These are phyloP conservation scores for Fusarium sp. DNA, from an alignment of 2,329 filamentous ascomycete genomes.

Conservation along the genomic window DNA sequence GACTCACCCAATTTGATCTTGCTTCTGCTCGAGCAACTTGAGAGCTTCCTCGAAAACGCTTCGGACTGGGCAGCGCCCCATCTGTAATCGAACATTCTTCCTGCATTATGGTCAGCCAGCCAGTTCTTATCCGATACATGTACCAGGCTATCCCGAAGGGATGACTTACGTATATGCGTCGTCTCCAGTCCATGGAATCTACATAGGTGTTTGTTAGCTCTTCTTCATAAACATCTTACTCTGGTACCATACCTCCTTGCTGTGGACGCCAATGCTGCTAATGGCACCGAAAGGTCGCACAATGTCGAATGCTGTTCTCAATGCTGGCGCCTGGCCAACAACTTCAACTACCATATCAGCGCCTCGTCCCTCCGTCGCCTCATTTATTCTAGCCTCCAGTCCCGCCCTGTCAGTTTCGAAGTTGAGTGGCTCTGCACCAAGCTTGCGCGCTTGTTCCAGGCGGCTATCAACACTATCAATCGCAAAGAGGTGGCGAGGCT, in stretches of 20 bases:
- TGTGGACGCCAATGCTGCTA: conserved; percentile 83
- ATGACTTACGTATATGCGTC: conserved; percentile 71
- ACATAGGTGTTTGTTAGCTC: conserved; percentile 21
- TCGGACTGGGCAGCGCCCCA: conserved; percentile 83
- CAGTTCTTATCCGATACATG: conserved; percentile 18
- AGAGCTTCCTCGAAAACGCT: conserved; percentile 78
- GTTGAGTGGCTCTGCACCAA: conserved; percentile 89
- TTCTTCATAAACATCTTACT: background rate
- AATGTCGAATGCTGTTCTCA: conserved; percentile 80
- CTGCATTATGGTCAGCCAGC: conserved; percentile 55
- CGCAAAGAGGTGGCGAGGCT: conserved; percentile 82
- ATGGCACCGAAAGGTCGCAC: conserved; percentile 81
- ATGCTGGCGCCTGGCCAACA: conserved; percentile 77
- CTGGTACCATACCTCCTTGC: conserved; percentile 70
- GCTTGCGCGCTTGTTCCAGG: conserved; percentile 77
- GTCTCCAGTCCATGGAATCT: conserved; percentile 77
- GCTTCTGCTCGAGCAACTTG: conserved; percentile 74
- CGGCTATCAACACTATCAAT: conserved; percentile 84
- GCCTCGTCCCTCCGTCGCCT: conserved; percentile 83
- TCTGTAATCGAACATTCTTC: conserved; percentile 81
- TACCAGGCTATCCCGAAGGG: background rate
- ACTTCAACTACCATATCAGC: conserved; percentile 89
- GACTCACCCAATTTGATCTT: conserved; percentile 75
- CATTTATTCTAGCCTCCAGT: conserved; percentile 78
- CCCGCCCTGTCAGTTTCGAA: conserved; percentile 77